Evolutionary conservation across 1,284 basidiomycete genomes (phyloP).

Genomic region (Cutaneotrichosporon cutaneum): DNA sequence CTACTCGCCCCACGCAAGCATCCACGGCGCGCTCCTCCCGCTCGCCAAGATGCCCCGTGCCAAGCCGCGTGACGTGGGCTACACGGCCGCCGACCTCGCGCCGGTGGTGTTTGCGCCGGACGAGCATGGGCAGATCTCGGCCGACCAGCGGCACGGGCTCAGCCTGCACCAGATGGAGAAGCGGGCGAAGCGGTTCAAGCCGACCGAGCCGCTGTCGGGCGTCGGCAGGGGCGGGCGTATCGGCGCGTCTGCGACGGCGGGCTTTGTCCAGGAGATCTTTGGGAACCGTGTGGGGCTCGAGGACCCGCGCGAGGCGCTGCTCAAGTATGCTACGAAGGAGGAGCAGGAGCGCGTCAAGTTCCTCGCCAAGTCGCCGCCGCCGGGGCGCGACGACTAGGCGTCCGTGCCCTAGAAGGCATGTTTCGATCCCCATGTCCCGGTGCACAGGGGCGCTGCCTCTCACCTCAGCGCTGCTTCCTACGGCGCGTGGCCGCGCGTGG

Average conservation of each 20-base stretch:
- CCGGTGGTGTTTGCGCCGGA: slow-evolving; percentile 81
- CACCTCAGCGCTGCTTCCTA: too few species aligned
- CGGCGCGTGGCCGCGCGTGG: too few species aligned
- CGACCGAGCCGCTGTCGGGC: slow-evolving; percentile 85
- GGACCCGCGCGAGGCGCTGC: slow-evolving; percentile 91
- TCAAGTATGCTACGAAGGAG: slow-evolving; percentile 81
- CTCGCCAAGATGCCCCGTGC: slow-evolving; percentile 63
- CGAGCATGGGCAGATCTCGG: slow-evolving; percentile 72
- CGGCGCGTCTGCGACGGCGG: slow-evolving; percentile 90
- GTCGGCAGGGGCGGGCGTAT: slow-evolving; percentile 90
- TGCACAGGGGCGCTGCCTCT: too few species aligned
- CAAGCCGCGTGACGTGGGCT: slow-evolving; percentile 75
- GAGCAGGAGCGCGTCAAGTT: slow-evolving; percentile 52
- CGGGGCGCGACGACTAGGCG: slow-evolving; percentile 8
- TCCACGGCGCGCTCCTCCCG: slow-evolving; percentile 86
- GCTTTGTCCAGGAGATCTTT: slow-evolving; percentile 89
- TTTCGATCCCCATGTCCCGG: not conserved
- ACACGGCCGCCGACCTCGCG: slow-evolving; percentile 72
- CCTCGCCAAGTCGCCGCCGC: slow-evolving; percentile 4
- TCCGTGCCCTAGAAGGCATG: not conserved
- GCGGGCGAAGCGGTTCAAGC: slow-evolving; percentile 82
- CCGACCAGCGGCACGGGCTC: slow-evolving; percentile 76
- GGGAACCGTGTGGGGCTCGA: slow-evolving; percentile 56
- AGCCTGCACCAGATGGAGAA: slow-evolving; percentile 69
- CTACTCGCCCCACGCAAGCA: slow-evolving; percentile 81